Evolutionary conservation across 345 rosid species (phyloP).

Genomic region (Kandelia obovata): DNA sequence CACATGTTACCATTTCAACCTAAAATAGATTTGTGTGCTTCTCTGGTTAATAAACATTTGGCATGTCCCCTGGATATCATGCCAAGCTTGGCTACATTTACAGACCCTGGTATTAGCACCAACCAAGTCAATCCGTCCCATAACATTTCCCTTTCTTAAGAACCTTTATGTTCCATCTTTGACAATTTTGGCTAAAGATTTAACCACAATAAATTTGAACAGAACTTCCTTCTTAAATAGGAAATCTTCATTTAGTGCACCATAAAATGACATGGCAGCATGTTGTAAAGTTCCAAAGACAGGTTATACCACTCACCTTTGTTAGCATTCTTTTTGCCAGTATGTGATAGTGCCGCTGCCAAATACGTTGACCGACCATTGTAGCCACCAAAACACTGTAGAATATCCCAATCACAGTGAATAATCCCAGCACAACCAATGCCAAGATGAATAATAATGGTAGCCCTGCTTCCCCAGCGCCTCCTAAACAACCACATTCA

Average conservation of each 20-base stretch:
- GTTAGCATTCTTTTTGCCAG: conserved; percentile 97
- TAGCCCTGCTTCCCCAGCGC: conserved; percentile 98
- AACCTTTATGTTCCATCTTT: background rate
- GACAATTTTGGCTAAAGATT: background rate
- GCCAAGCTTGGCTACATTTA: background rate
- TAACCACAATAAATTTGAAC: background rate
- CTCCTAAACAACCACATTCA: conserved; percentile 97
- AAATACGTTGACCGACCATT: conserved; percentile 98
- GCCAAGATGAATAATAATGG: conserved; percentile 83
- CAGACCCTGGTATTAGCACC: too few species aligned
- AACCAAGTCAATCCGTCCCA: too few species aligned
- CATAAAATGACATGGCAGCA: background rate
- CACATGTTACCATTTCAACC: background rate
- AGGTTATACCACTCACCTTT: conserved; percentile 54
- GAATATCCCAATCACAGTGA: conserved; percentile 91
- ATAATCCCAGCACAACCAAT: conserved; percentile 77
- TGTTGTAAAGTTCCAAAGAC: background rate
- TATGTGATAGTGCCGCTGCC: conserved; percentile 99
- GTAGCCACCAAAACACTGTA: conserved; percentile 97
- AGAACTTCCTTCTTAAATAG: background rate
- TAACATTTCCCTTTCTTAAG: too few species aligned
- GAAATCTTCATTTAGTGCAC: background rate
- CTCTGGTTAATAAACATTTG: background rate
- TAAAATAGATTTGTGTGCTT: background rate
- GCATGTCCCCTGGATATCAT: background rate